Evolutionary conservation across 345 rosid genomes (phyloP), one percentile per base, ranked within the genome.

Genomic region (Acer negundo): DNA sequence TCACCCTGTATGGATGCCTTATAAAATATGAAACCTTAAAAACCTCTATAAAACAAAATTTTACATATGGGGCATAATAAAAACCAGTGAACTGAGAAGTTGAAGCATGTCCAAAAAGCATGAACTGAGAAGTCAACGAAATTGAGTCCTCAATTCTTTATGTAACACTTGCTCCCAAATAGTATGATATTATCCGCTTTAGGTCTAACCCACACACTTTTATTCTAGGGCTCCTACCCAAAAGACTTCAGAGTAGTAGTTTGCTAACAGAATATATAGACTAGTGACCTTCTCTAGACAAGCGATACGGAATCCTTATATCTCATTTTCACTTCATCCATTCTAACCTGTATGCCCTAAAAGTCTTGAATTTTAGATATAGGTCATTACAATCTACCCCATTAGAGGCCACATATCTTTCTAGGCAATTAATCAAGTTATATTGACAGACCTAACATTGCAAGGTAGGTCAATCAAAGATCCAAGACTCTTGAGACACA

Each of bases 1-100:
- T 58, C 73, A 75, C 55, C 56, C 73, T 65, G 69, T 47, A 56
- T 8, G 69, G 47, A 65, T 49, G 38, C 62, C 22, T 12, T 4
- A 75, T 65, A 22, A 51, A 51, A 7, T 6, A 64, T 15, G 20
- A 64, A 24, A 44, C 19, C 13, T 55, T 15, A 64, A 24, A 8
- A 49, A 47, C 24, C 13, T 15, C 46, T 53, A 28, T 10, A 74
- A 46, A 44, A 63, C 15, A 58, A 62, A 46, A 26, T 44, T 15
- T 65, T 13, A 65, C 68, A 62, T 10, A 46, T 16, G 35, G n/a
- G 63, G 69, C 19, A 9, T 66, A 74, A 47, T 11, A 26, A 22
- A 44, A 42, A 44, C 40, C 42, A 44, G 47, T 49, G 68, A 10
- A 42, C 26, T 61, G 19, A 40, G 67, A n/a, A 71, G 74, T 20